phyloP scores from a whole-genome alignment of 257 asterid species.

The Salvia rosmarinus region DNA sequence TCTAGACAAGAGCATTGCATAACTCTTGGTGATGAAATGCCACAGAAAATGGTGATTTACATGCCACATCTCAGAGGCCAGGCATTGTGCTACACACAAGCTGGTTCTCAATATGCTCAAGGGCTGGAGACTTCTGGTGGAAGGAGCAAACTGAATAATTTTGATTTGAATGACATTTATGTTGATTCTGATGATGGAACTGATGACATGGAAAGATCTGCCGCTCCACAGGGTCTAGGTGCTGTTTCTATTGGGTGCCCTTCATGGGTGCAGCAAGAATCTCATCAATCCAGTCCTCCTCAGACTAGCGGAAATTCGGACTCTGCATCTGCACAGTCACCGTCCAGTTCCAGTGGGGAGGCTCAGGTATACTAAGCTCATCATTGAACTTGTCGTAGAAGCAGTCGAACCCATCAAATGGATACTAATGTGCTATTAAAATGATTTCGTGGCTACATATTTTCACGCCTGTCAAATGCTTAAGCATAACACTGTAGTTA shows the following conservation, averaged over 20 bases:
- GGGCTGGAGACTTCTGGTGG: slow-evolving; percentile 54
- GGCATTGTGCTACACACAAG: slow-evolving; percentile 41
- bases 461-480: slow-evolving; percentile 12
- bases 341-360: slow-evolving; percentile 80
- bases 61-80: slow-evolving; percentile 52
- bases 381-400: slow-evolving; percentile 23
- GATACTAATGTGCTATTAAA: background rate
- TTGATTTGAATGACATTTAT: slow-evolving; percentile 73
- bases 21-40: slow-evolving; percentile 45
- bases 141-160: slow-evolving; percentile 62
- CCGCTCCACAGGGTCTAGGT: slow-evolving; percentile 49
- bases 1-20: slow-evolving; percentile 45
- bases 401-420: slow-evolving; percentile 3
- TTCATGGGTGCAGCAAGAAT: slow-evolving; percentile 72
- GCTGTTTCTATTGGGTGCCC: slow-evolving; percentile 54
- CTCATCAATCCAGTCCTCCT: slow-evolving; percentile 80
- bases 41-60: slow-evolving; percentile 39
- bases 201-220: slow-evolving; percentile 61
- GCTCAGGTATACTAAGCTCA: slow-evolving; percentile 59
- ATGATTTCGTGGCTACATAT: slow-evolving; percentile 16
- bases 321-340: slow-evolving; percentile 81
- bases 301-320: slow-evolving; percentile 81
- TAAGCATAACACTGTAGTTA: slow-evolving; percentile 4
- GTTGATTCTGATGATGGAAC: slow-evolving; percentile 72
- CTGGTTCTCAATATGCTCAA: slow-evolving; percentile 52